Base-by-base conservation (phyloP, 495 filamentous ascomycete species). In the Aspergillus leporis region DNA sequence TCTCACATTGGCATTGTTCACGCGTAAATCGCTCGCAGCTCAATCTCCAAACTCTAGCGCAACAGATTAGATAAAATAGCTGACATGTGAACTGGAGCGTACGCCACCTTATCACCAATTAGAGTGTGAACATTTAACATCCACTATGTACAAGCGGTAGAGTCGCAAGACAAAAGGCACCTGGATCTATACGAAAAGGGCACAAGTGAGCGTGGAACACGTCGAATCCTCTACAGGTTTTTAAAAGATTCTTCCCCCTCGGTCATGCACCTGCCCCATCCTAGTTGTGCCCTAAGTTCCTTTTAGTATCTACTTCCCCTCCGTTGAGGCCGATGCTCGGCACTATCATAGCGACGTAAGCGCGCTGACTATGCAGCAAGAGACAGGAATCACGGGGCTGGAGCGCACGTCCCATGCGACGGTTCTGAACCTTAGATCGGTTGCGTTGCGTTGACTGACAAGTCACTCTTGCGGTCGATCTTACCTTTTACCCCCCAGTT, bases 161-260 rank as follows among this genome's bases (percentile, higher is more conserved):
- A 23, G 34, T 18, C 38, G 51, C 31, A 55, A n/a, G n/a, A n/a
- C n/a, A n/a, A n/a, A 16, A 18, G 19, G 3, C 19, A 21, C 14
- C 53, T 45, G 40, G 30, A 55, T 53, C 30, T 53, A 53, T 53
- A 53, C 51, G 32, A 53, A 13, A 21, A 16, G 22, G 50, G 18
- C 50, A 52, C 46, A 51, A 58, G 55, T 58, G 16, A 32, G 32
- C 51, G 48, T 51, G 32, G 40, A 52, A 58, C 56, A 58, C 56
- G 56, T 58, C 56, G 36, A 53, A 28, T 47, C 19, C 9, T 14
- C 47, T 21, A 14, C 36, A 16, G 32, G 22, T 32, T 53, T 34
- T 48, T 32, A 19, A 34, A n/a, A 3, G 43, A 23, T 47, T 19
- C 43, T 22, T 47, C 19, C 18, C 8, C 13, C 6, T 47, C 43